Evolutionary conservation across 208 protist species (phyloP), one percentile per base, ranked within the genome.

Genomic region (Leishmania turanica): DNA sequence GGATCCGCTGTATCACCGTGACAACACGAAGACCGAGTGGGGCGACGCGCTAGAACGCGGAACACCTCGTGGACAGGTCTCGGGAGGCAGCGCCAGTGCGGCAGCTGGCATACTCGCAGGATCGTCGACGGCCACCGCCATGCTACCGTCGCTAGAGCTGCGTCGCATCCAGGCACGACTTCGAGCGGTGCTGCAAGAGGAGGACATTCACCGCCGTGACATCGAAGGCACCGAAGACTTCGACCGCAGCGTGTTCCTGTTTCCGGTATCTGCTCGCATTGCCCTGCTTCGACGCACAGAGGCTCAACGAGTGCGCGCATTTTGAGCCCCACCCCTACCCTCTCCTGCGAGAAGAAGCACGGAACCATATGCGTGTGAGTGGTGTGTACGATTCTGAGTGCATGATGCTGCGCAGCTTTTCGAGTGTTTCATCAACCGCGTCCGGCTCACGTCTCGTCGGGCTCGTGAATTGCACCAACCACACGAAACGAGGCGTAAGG

Each of bases 171-270:
- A 82, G 69, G 88, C 89, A n/a, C 77, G 83, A 45, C 72, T 94
- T 74, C 85, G 88, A 6, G 86, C 85, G 2, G 64, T 90, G 19
- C 81, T 88, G 56, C 82, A 86, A 47, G 90, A 96, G 71, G 93
- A 96, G 74, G 88, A 91, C n/a, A 88, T 95, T 62, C 86, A 88
- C 42, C 85, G 93, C 1, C 85, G 80, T 37, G 89, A 96, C 72
- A 86, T 94, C 70, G 93, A 94, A 68, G 87, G 87, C 54, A 89
- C 84, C 3, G 93, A 96, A 68, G 86, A 93, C 62, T 93, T 91
- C 78, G 85, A 91, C 71, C 84, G 90, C 15, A 88, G 83, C 77
- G 82, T 93, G 11, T 90, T 91, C 82, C 74, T 92, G 11, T 88
- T 91, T 47, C 86, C 92, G 51, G 88, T 92, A 54, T 81, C 86